Base-by-base conservation (phyloP, 2,329 filamentous ascomycete genomes). In the Aspergillus sp. region DNA sequence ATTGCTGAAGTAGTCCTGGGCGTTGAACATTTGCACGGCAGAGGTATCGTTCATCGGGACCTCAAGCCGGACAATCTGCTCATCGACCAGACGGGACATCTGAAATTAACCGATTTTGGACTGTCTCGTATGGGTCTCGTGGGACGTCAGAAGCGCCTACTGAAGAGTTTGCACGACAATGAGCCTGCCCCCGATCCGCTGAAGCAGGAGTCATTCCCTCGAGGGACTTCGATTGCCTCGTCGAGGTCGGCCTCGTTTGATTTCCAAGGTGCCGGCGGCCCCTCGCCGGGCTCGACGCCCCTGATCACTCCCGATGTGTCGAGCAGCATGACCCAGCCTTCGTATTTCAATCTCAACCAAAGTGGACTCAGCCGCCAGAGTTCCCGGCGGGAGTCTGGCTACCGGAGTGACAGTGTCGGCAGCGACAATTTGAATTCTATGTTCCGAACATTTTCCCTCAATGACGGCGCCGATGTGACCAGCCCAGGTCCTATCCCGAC, bases 41-140 rank as follows among this genome's bases (percentile, higher is more conserved):
- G 91, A 49, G 88, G 91, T 49, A 96, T 98, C 63, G 91, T 98
- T 40, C 94, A 98, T 69, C 86, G 93, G 59, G 93, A 98, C 62
- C 70, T 98, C 50, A 98, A 98, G 68, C 93, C 93, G 1, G 93
- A 98, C 65, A 98, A 98, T 62, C 78, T 98, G 30, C 78, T 98
- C 44, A 98, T 98, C 57, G 94, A 98, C 62, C 88, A 94, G 58
- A 95, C 89, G 60, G 93, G 93, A 2, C 93, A 98, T 69, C 73
- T 98, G 48, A 98, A 98, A 69, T 75, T 98, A 58, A 98, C 94
- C 1, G 93, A 98, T 66, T 98, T 98, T 71, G 93, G 93, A 50
- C 75, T 98, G 28, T 98, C 93, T 8, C 83, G 93, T 29, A 97
- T 98, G 91, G 94, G 93, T 63, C 75, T 98, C 52, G 86, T 98